These are phyloP conservation scores for Eimeria sp. DNA, from an alignment of 169 alveolate species.

Conservation along the genomic window DNA sequence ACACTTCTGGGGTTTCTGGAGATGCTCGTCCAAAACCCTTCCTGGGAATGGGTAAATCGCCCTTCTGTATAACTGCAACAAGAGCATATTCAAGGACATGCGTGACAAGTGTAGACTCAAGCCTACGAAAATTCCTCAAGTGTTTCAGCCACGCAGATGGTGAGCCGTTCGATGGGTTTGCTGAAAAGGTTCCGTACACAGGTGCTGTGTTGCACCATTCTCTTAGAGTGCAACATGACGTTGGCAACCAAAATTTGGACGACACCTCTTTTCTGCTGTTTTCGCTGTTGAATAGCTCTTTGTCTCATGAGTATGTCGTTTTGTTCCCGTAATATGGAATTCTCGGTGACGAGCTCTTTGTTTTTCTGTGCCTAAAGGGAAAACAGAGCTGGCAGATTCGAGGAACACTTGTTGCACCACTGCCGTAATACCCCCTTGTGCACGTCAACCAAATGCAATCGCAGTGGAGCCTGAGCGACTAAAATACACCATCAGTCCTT, in stretches of 20 bases:
- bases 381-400: background rate
- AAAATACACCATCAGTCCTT: background rate
- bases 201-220: background rate
- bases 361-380: slow-evolving; percentile 22
- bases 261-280: slow-evolving; percentile 24
- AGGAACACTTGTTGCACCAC: background rate
- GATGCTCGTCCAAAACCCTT: background rate
- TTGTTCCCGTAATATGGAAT: slow-evolving; percentile 36
- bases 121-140: background rate
- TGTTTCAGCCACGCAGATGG: background rate
- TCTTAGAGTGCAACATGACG: background rate
- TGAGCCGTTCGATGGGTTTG: background rate
- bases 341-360: slow-evolving; percentile 33
- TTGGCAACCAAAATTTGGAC: background rate
- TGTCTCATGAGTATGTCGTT: slow-evolving; percentile 49
- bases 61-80: background rate
- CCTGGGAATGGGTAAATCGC: background rate
- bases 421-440: background rate
- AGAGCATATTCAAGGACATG: background rate
- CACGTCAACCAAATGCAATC: background rate
- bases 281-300: slow-evolving; percentile 16
- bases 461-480: background rate
- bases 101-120: background rate
- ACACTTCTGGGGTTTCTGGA: slow-evolving; percentile 50
- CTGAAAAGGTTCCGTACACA: background rate